These are phyloP conservation scores for Begonia peltatifolia DNA, from an alignment of 306 rosid species.

Conservation along the genomic window DNA sequence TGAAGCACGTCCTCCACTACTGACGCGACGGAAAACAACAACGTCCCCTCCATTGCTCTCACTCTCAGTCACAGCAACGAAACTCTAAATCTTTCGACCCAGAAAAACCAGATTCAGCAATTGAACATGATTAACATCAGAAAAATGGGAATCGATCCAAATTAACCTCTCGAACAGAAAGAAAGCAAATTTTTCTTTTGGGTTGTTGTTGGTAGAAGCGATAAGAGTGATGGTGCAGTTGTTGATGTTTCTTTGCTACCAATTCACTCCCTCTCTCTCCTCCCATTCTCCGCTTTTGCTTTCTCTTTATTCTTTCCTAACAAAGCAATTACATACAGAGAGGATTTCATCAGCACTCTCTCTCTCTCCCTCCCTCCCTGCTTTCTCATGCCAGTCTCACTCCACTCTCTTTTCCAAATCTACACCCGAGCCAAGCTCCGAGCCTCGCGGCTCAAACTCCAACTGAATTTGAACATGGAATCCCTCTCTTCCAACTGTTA, in stretches of 20 bases:
- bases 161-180: background rate
- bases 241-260: constrained; percentile 2
- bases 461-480: too few relatives aligned
- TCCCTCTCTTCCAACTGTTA: too few relatives aligned
- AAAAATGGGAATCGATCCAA: background rate
- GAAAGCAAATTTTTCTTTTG: background rate
- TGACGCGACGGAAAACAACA: constrained; percentile 70
- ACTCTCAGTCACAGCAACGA: background rate
- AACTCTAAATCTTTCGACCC: background rate
- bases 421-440: too few relatives aligned
- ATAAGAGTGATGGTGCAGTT: background rate
- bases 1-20: constrained; percentile 86
- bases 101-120: background rate
- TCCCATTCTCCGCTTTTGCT: background rate
- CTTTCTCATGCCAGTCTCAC: too few relatives aligned
- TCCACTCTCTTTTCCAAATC: too few relatives aligned
- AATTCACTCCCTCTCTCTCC: constrained; percentile 2
- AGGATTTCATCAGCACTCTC: background rate
- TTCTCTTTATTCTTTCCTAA: background rate
- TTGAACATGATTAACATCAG: background rate
- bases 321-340: background rate
- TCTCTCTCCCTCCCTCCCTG: background rate
- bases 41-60: constrained; percentile 26
- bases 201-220: constrained; percentile 1
- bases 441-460: too few relatives aligned